Evolutionary conservation across 1,139 yeast species (phyloP).

Genomic region (Geotrichum phurueaensis): DNA sequence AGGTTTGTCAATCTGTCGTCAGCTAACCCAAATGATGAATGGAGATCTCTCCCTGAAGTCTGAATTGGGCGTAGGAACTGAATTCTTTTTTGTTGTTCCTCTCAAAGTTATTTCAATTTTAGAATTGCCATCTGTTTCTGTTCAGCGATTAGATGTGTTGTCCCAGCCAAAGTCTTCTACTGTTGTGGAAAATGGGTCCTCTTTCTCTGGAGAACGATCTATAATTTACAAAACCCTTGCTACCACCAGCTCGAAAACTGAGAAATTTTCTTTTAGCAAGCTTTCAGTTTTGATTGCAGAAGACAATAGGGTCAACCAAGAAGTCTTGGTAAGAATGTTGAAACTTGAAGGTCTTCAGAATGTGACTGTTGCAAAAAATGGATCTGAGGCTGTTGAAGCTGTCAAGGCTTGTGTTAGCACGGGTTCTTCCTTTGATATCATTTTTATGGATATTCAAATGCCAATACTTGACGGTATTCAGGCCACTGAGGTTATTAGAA

Average conservation of each 20-base stretch:
- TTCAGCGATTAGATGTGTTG: neutral
- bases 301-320: conserved; percentile 90
- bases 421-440: conserved; percentile 47
- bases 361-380: conserved; percentile 80
- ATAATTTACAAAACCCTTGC: neutral
- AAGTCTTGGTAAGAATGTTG: conserved; percentile 85
- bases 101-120: conserved; percentile 39
- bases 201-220: neutral
- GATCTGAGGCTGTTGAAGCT: conserved; percentile 74
- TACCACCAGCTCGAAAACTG: neutral
- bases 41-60: conserved; percentile 38
- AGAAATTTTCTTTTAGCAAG: neutral
- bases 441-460: conserved; percentile 97
- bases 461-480: conserved; percentile 84
- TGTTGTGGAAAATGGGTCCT: neutral
- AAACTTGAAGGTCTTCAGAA: conserved; percentile 71
- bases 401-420: conserved; percentile 30
- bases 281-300: conserved; percentile 75
- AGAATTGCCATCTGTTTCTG: neutral
- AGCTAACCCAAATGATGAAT: conserved; percentile 48
- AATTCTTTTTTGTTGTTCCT: conserved; percentile 72
- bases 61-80: conserved; percentile 65
- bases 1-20: conserved; percentile 84
- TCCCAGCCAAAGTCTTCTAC: neutral
- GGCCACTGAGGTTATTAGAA: conserved; percentile 69